A percentile compares a stretch with the other conserved stretches of the same genome.
Evolutionary conservation across 2,329 filamentous ascomycete genomes (phyloP).

Genomic region (Pseudocercospora eumusae): DNA sequence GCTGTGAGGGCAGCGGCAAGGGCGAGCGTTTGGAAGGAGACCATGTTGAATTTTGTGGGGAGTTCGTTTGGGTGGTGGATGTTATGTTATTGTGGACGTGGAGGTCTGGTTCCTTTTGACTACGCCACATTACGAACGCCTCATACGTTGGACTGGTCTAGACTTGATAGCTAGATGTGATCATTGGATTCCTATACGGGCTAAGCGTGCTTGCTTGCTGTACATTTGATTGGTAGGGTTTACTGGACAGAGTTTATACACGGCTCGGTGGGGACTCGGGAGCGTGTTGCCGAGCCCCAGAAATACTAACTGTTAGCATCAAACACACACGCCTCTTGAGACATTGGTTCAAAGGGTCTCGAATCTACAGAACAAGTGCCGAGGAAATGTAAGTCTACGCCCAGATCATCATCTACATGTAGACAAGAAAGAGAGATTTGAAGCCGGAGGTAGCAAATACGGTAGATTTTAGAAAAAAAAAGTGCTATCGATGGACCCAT

Average conservation of each 20-base stretch:
- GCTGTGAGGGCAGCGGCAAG: not conserved
- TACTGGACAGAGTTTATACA: not conserved
- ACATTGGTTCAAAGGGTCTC: not conserved
- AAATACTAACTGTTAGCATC: not conserved
- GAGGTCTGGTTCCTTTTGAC: too few species aligned
- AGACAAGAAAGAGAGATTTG: too few species aligned
- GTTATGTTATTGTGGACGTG: not conserved
- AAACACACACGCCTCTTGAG: too few species aligned
- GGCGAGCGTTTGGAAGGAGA: not conserved
- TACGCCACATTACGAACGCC: constrained; percentile 1
- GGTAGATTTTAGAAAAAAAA: too few species aligned
- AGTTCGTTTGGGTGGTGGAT: not conserved
- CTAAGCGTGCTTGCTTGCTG: not conserved
- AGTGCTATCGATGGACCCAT: constrained; percentile 6
- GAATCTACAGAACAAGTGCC: too few species aligned
- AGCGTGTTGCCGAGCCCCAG: not conserved
- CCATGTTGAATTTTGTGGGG: not conserved
- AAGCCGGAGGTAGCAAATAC: too few species aligned
- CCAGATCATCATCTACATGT: too few species aligned
- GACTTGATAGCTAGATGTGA: not conserved
- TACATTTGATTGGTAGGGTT: not conserved
- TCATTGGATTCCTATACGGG: not conserved
- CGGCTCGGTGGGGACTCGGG: not conserved
- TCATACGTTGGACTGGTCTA: constrained; percentile 3
- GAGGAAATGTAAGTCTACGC: not conserved